Base-by-base conservation (phyloP, 2,329 filamentous ascomycete genomes). In the Bertia moriformis region DNA sequence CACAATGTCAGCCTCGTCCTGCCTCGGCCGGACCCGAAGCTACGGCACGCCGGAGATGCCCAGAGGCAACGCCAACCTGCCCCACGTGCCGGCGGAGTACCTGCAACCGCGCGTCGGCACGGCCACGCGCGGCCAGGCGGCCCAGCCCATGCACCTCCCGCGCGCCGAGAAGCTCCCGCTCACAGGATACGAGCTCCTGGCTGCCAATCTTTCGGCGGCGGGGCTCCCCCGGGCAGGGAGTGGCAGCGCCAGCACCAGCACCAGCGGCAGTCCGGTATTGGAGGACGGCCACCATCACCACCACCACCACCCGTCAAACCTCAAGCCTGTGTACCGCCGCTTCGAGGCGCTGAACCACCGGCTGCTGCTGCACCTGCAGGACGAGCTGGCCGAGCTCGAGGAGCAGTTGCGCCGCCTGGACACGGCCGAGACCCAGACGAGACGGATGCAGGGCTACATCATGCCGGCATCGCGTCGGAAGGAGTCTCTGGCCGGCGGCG, bases 281-380 rank as follows among this genome's bases (percentile, higher is more conserved):
- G 33, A 42, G 17, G 38, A 39, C 43, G 1, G 49, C 50, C 12
- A 44, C 45, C 0, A 49, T 67, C 20, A 58, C 52, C 12, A 29
- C 24, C 24, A 29, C 12, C 24, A 12, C 24, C 12, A 12, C 12
- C 12, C 43, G 13, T 44, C 43, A 22, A 38, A 41, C 18, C 51
- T 50, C n/a, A n/a, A n/a, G 36, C 84, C 85, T 1, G 70, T 93
- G 42, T 94, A 93, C 55, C 75, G 88, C 33, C 79, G 79, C 41
- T 95, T 95, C 50, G 79, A 84, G 52, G 69, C 74, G 10, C 61
- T 94, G 14, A 88, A 91, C 49, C 86, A 93, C 53, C 78, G 88
- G 2, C 61, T 93, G 2, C 62, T 95, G 2, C 65, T 94, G 0
- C 78, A 91, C 44, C 66, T 93, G 14, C 88, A 94, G 56, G 86